Evolutionary conservation across 352 stramenopile genomes (phyloP).

Genomic region (Phytophthora hibernalis): DNA sequence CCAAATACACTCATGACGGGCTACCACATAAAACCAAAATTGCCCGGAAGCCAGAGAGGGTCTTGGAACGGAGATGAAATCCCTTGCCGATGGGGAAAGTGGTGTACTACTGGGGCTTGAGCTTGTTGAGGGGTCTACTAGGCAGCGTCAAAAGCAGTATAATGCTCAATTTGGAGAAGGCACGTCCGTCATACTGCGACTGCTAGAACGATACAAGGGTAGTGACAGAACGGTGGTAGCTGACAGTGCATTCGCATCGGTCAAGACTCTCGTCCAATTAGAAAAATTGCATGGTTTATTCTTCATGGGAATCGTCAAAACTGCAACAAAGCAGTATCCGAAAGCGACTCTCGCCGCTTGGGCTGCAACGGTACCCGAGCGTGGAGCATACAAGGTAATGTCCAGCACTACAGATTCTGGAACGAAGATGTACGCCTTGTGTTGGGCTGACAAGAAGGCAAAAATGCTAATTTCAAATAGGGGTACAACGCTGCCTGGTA

Average conservation of each 20-base stretch:
- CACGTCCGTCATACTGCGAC: background rate
- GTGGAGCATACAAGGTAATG: background rate
- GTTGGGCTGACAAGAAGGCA: background rate
- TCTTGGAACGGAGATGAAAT: background rate
- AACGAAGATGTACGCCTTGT: background rate
- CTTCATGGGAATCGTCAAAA: background rate
- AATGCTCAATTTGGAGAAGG: background rate
- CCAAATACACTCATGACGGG: background rate
- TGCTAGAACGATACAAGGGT: background rate
- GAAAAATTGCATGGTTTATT: background rate
- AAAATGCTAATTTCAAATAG: background rate
- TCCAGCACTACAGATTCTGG: background rate
- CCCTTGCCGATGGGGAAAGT: background rate
- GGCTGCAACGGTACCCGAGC: background rate
- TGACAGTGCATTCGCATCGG: background rate
- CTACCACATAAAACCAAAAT: conserved; percentile 1
- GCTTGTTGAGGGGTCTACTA: background rate
- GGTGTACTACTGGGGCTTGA: background rate
- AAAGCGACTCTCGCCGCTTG: background rate
- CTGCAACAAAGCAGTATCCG: background rate
- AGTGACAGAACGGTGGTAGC: background rate
- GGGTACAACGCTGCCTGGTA: background rate
- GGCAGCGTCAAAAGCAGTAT: background rate
- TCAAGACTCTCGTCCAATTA: background rate
- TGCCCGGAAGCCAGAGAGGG: background rate